Evolutionary conservation across 176 grass and related monocot species (phyloP).

Genomic region (Cenchrus fungigraminus): DNA sequence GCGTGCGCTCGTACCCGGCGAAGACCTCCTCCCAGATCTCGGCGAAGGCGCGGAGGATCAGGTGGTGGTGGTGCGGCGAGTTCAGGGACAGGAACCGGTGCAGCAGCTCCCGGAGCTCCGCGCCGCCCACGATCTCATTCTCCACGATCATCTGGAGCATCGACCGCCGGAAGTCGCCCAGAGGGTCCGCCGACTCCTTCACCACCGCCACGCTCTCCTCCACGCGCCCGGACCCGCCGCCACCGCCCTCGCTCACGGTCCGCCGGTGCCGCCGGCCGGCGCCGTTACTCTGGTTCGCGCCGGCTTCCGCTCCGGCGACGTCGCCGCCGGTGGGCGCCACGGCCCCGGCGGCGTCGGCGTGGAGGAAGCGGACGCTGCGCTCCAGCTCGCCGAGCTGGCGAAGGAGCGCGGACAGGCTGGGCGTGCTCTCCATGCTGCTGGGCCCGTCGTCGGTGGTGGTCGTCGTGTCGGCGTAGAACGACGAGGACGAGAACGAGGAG

Average conservation of each 20-base stretch:
- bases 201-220: conserved; percentile 84
- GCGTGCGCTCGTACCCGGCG: conserved; percentile 49
- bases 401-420: conserved; percentile 67
- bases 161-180: conserved; percentile 69
- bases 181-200: conserved; percentile 77
- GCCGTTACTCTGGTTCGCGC: not conserved
- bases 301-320: not conserved
- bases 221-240: conserved; percentile 33
- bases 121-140: conserved; percentile 66
- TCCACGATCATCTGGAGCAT: conserved; percentile 96
- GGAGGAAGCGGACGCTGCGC: conserved; percentile 46
- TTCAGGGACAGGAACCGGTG: conserved; percentile 75
- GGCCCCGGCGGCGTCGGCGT: not conserved
- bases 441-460: conserved; percentile 16
- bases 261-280: conserved; percentile 36
- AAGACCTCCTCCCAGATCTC: conserved; percentile 90
- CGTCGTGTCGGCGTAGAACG: not conserved
- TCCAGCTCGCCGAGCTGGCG: conserved; percentile 71
- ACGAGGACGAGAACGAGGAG: conserved; percentile 45
- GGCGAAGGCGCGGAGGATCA: conserved; percentile 79
- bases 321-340: not conserved
- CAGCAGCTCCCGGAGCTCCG: conserved; percentile 60
- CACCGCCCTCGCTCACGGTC: conserved; percentile 45
- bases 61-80: conserved; percentile 59
- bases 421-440: conserved; percentile 55